A percentile compares a stretch with the other conserved stretches of the same genome.
These are phyloP conservation scores for Boletus insuetus DNA, from an alignment of 768 basidiomycete genomes.

Conservation along the genomic window DNA sequence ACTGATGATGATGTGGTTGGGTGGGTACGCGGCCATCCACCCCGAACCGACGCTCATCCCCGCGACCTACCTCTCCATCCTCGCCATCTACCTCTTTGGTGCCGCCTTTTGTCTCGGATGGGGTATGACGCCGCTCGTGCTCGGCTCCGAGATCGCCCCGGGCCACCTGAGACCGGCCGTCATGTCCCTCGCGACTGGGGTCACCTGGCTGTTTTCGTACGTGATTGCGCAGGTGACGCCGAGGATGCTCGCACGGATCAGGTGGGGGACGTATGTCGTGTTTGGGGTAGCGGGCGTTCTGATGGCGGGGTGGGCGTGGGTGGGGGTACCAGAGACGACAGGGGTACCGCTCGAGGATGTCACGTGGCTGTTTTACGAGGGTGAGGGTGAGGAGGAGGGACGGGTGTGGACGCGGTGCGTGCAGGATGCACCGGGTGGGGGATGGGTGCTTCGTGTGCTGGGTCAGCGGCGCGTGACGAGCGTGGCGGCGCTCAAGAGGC, in stretches of 20 bases:
- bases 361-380: constrained; percentile 26
- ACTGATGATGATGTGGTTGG: constrained; percentile 38
- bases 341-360: constrained; percentile 40
- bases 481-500: constrained; percentile 26
- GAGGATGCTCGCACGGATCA: constrained; percentile 30
- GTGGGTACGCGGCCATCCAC: constrained; percentile 31
- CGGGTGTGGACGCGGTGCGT: constrained; percentile 26
- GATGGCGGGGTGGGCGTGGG: constrained; percentile 35
- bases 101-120: constrained; percentile 36
- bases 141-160: constrained; percentile 35
- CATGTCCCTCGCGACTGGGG: constrained; percentile 30
- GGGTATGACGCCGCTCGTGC: constrained; percentile 34
- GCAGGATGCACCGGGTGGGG: constrained; percentile 34
- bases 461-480: constrained; percentile 21
- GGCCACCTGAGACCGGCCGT: constrained; percentile 35
- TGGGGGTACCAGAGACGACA: constrained; percentile 41
- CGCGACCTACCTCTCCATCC: constrained; percentile 33
- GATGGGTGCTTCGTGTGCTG: constrained; percentile 27
- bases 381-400: constrained; percentile 21
- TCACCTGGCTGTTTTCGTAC: constrained; percentile 38
- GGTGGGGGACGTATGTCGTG: constrained; percentile 32
- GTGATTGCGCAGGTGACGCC: constrained; percentile 39
- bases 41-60: constrained; percentile 23
- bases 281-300: constrained; percentile 30
- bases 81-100: constrained; percentile 38